Evolutionary conservation across 2,329 filamentous ascomycete genomes (phyloP), one percentile per base, ranked within the genome.

Genomic region (Colletotrichum sp.): DNA sequence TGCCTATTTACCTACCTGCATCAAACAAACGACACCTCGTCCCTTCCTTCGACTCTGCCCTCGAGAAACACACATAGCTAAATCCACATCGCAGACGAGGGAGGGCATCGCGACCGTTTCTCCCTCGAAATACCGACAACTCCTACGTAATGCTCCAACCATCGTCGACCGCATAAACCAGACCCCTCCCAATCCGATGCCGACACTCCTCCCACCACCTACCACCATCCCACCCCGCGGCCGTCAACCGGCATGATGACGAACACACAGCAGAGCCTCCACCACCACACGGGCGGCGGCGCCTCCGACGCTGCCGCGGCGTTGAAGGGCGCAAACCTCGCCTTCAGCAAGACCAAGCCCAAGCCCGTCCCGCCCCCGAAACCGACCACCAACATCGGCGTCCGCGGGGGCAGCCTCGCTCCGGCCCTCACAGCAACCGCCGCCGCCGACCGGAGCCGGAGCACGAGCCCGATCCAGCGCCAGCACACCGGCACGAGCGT

Each of bases 261-360:
- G 39, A 72, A 76, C 59, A 52, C 72, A 18, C 60, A 43, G 32
- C 64, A 78, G 10, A 48, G 43, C 78, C 59, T 77, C 72, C 71
- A 80, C 77, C 75, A 80, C 74, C 69, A 72, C 6, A 48, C 59
- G 15, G 36, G 26, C 72, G 78, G 74, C 72, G 83, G 81, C 70
- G 80, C 81, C 69, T 81, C 81, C 69, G 81, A 85, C 77, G 81
- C 83, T 78, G 81, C 81, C 81, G 82, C 87, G 16, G 89, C 90
- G 66, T 83, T 92, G 72, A 87, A 85, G 74, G 90, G 90, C 68
- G 90, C 90, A 12, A 88, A 88, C 13, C 85, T 92, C 30, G 90
- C 90, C 24, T 92, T 92, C 77, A 84, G 86, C 77, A 87, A 61
- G 67, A 83, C 72, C 26, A 71, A 78, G 32, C 59, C 75, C n/a